A percentile compares a stretch with the other conserved stretches of the same genome.
phyloP scores from a whole-genome alignment of 306 rosid genomes.

The Pyrus communis region DNA sequence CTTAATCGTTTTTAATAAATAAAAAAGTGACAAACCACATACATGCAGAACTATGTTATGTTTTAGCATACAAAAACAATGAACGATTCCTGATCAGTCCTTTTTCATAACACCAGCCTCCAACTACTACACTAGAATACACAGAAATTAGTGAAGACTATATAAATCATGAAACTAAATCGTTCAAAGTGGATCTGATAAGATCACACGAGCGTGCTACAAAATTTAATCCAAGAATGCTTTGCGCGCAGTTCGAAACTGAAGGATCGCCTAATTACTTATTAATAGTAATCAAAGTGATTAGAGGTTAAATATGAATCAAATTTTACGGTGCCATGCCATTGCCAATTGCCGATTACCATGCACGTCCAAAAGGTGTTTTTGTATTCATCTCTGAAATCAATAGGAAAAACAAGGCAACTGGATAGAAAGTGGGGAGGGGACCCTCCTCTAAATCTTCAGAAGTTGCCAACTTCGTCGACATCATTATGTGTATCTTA shows the following conservation, averaged over 20 bases:
- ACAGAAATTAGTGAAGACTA: too few species aligned
- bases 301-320: not conserved
- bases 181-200: not conserved
- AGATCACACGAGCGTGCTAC: not conserved
- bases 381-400: constrained; percentile 8
- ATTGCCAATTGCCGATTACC: not conserved
- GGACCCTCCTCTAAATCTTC: constrained; percentile 34
- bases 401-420: not conserved
- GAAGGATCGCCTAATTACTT: not conserved
- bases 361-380: constrained; percentile 27
- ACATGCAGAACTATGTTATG: not conserved
- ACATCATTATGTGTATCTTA: not conserved
- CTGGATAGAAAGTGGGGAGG: not conserved
- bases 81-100: not conserved
- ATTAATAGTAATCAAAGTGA: not conserved
- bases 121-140: too few species aligned
- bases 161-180: too few species aligned
- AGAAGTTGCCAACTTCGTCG: not conserved
- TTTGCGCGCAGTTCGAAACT: constrained; percentile 11
- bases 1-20: not conserved
- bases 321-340: not conserved
- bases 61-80: not conserved
- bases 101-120: not conserved
- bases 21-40: too few species aligned
- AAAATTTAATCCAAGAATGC: not conserved